Conservation (phyloP, 805 yeast genomes). For the Hemisphaericaspora nanyangensis region DNA sequence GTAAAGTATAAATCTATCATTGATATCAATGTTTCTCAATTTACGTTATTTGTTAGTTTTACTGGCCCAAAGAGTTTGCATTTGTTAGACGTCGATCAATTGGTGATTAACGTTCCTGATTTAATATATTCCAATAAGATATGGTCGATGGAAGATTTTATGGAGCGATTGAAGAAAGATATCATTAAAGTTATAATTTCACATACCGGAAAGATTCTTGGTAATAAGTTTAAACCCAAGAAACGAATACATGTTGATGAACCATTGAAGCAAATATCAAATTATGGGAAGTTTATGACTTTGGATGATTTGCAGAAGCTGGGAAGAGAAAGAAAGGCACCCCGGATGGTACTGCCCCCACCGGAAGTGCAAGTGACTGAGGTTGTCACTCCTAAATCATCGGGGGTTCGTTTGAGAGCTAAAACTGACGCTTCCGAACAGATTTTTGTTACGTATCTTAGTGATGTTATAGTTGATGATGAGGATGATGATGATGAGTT, state of each 20-base stretch:
- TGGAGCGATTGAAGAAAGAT: slow-evolving; percentile 58
- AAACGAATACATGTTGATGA: slow-evolving; percentile 16
- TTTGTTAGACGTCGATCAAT: slow-evolving; percentile 73
- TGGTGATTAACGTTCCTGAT: slow-evolving; percentile 62
- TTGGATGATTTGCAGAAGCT: slow-evolving; percentile 35
- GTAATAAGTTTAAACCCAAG: slow-evolving; percentile 63
- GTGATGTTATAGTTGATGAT: not conserved
- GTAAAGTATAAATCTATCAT: slow-evolving; percentile 38
- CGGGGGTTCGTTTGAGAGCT: slow-evolving; percentile 3
- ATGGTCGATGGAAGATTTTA: slow-evolving; percentile 70
- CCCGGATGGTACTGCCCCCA: slow-evolving; percentile 3
- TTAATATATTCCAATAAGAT: slow-evolving; percentile 39
- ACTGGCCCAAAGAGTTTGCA: slow-evolving; percentile 68
- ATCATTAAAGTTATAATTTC: slow-evolving; percentile 53
- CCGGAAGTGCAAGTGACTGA: slow-evolving; percentile 3
- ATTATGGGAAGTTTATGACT: slow-evolving; percentile 35
- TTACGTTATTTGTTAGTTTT: slow-evolving; percentile 61
- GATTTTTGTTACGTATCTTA: slow-evolving; percentile 6
- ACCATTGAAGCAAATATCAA: slow-evolving; percentile 39
- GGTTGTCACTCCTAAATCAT: slow-evolving; percentile 9
- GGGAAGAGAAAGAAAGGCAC: slow-evolving; percentile 20
- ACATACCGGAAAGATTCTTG: slow-evolving; percentile 73
- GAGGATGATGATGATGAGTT: slow-evolving; percentile 2
- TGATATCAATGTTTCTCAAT: slow-evolving; percentile 29
- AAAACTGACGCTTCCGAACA: slow-evolving; percentile 1